These are phyloP conservation scores for Trichoderma brevicompactum DNA, from an alignment of 2,329 filamentous ascomycete species.

Conservation along the genomic window DNA sequence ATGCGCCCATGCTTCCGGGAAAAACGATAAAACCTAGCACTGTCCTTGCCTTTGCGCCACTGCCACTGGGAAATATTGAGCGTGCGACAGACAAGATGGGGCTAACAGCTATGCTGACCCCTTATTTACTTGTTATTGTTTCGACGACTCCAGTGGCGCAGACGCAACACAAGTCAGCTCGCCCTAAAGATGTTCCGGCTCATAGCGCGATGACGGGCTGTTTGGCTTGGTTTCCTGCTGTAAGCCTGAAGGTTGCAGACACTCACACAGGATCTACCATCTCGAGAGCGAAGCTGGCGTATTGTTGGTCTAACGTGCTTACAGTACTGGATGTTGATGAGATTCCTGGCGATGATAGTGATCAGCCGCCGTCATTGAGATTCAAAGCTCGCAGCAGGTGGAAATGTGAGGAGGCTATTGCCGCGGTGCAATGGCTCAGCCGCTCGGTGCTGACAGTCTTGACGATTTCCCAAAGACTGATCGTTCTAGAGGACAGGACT, in stretches of 20 bases:
- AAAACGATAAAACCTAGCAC: slow-evolving; percentile 88
- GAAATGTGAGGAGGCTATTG: slow-evolving; percentile 93
- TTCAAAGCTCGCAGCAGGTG: slow-evolving; percentile 87
- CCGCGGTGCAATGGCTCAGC: slow-evolving; percentile 95
- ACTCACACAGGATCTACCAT: slow-evolving; percentile 67
- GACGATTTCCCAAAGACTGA: slow-evolving; percentile 90
- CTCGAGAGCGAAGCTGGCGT: slow-evolving; percentile 86
- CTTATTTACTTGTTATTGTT: slow-evolving; percentile 93
- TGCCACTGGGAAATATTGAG: slow-evolving; percentile 93
- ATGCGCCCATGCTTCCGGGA: slow-evolving; percentile 63
- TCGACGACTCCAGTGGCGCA: slow-evolving; percentile 96
- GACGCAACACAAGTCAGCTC: slow-evolving; percentile 90
- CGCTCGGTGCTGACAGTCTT: slow-evolving; percentile 88
- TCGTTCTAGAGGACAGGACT: slow-evolving; percentile 86
- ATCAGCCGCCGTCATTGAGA: slow-evolving; percentile 75
- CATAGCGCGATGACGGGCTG: slow-evolving; percentile 94
- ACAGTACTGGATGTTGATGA: slow-evolving; percentile 90
- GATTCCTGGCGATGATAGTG: slow-evolving; percentile 66
- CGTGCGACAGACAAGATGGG: slow-evolving; percentile 86
- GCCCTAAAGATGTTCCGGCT: slow-evolving; percentile 87
- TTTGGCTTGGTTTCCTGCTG: slow-evolving; percentile 95
- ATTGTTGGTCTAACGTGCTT: slow-evolving; percentile 98
- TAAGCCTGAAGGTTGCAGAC: slow-evolving; percentile 81
- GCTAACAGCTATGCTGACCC: slow-evolving; percentile 91
- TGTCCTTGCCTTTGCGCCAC: slow-evolving; percentile 85